phyloP scores from a whole-genome alignment of 2,329 filamentous ascomycete species.

The Colletotrichum chlorophyti region DNA sequence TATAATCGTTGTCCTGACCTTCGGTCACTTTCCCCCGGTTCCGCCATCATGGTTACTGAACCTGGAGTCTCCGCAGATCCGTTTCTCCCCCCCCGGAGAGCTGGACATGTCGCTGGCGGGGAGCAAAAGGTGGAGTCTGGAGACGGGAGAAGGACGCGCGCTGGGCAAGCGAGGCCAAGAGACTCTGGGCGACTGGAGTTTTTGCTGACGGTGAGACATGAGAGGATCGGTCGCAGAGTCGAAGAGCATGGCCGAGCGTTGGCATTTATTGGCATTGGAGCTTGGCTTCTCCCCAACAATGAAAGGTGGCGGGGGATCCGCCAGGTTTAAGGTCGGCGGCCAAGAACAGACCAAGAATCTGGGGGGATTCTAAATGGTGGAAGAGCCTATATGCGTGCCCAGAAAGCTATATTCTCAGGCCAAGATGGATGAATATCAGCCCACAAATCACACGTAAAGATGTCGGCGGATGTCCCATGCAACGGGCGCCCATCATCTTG shows the following conservation, averaged over 20 bases:
- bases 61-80: not conserved
- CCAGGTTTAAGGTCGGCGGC: not conserved
- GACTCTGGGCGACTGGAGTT: conserved; percentile 1
- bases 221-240: not conserved
- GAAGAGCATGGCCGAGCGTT: conserved; percentile 18
- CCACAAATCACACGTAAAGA: conserved; percentile 5
- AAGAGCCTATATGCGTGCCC: not conserved
- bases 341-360: not conserved
- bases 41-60: not conserved
- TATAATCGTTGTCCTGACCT: not conserved
- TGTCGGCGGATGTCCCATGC: not conserved
- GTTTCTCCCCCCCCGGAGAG: not conserved
- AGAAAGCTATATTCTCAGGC: not conserved
- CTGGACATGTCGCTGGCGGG: not conserved
- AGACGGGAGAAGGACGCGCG: not conserved
- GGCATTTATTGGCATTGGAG: conserved; percentile 21
- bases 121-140: conserved; percentile 2
- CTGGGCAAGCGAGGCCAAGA: not conserved
- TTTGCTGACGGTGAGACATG: not conserved
- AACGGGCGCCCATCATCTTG: not conserved
- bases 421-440: conserved; percentile 6
- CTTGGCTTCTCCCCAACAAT: conserved; percentile 2
- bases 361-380: conserved; percentile 6
- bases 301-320: not conserved
- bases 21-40: too few relatives aligned